Base-by-base conservation (phyloP, 768 basidiomycete genomes). In the Trametes villosa region DNA sequence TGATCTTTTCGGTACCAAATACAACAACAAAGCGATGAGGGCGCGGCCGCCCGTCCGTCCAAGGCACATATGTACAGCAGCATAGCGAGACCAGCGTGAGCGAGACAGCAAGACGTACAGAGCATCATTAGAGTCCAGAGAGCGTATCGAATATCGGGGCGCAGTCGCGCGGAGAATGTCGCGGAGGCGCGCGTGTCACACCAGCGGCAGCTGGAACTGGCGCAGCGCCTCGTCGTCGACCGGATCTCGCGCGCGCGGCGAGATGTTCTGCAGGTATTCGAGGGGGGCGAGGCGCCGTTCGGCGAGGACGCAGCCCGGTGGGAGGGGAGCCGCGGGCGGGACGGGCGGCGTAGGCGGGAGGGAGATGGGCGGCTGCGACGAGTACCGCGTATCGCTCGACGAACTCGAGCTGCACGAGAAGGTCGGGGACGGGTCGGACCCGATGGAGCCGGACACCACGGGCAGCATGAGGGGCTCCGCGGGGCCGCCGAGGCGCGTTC, bases 201-300 rank as follows among this genome's bases (percentile, higher is more conserved):
- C 33, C 5, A 42, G 60, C 13, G 47, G 29, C 57, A 59, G 38
- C 15, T 58, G 53, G 53, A 63, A 59, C 48, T 63, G 62, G 9
- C 62, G 57, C 5, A 72, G 65, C 24, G 61, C 59, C 58, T 63
- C 63, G 38, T 70, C 71, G 60, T 72, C 71, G 18, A 63, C 49
- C 6, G 70, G 70, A 52, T 69, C 65, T 33, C 71, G 71, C 13
- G 57, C 53, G 2, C 45, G 44, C 5, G 69, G 71, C 1, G 69
- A 50, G 41, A 69, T 55, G 47, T 65, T 70, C 46, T 71, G 67
- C 18, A 72, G 63, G 53, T 71, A 72, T 47, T 70, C 69, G 24
- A 72, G 62, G 11, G 71, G 70, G 2, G 70, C 71, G 22, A 72
- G 66, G 7, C 62, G 62, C 24, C 64, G 45, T 11, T 61, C 64